Evolutionary conservation across 306 rosid species (phyloP).

Genomic region (apple (Malus domestica)): DNA sequence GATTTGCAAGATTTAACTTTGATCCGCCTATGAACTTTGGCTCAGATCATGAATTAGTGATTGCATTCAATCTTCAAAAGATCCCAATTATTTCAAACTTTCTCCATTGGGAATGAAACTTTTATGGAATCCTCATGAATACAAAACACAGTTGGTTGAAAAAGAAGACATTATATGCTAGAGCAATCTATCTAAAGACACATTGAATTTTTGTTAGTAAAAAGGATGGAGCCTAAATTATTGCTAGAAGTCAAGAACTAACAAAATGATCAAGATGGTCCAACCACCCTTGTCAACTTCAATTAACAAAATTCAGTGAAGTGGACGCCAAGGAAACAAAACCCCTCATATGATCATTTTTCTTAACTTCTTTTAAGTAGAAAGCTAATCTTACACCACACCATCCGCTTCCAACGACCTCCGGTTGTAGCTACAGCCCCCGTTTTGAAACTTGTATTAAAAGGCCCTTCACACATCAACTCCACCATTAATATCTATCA

Average conservation of each 20-base stretch:
- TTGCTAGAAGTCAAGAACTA: conserved; percentile 1
- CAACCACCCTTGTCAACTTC: conserved; percentile 79
- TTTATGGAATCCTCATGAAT: no score
- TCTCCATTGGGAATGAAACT: no score
- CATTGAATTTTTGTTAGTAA: neutral
- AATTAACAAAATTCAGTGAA: conserved; percentile 77
- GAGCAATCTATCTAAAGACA: neutral
- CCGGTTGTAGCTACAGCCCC: neutral
- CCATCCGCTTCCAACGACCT: conserved; percentile 28
- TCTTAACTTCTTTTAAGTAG: conserved; percentile 25
- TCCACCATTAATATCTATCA: neutral
- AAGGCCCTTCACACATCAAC: conserved; percentile 13
- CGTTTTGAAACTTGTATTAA: conserved; percentile 21
- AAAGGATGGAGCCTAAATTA: neutral
- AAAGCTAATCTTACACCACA: conserved; percentile 21
- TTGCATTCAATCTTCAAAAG: no score
- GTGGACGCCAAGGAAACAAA: conserved; percentile 87
- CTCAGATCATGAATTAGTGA: no score
- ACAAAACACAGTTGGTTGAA: no score
- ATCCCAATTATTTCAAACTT: no score
- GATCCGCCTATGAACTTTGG: no score
- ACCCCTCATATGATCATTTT: conserved; percentile 19
- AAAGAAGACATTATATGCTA: no score
- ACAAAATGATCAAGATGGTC: conserved; percentile 48
- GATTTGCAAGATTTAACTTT: no score